Percentiles rank a stretch among this genome's conserved stretches.
Conservation (phyloP, 192 early-diverging fungal genomes). For the Backusella liffmaniae region DNA sequence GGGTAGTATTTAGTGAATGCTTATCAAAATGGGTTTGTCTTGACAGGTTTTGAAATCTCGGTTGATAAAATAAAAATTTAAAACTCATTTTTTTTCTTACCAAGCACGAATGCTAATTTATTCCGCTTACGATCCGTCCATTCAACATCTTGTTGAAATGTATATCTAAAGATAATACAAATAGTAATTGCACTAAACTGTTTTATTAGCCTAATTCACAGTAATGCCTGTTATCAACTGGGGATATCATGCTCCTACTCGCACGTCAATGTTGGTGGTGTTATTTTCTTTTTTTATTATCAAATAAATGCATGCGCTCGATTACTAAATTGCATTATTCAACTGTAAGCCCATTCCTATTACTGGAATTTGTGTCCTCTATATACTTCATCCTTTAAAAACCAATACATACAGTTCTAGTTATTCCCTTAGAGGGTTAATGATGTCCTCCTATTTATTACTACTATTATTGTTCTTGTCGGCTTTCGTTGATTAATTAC, state of each 20-base stretch:
- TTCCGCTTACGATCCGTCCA: not conserved
- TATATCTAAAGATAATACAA: not conserved
- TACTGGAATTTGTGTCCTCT: too few relatives aligned
- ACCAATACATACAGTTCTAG: too few relatives aligned
- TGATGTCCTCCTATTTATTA: too few relatives aligned
- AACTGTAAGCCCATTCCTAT: too few relatives aligned
- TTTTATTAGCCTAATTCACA: not conserved
- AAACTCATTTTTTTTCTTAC: constrained; percentile 1
- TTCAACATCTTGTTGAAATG: not conserved
- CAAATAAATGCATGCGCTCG: too few relatives aligned
- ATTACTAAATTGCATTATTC: too few relatives aligned
- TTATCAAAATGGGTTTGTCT: not conserved
- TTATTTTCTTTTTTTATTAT: too few relatives aligned
- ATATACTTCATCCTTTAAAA: too few relatives aligned
- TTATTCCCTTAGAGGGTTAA: too few relatives aligned
- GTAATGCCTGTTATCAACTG: not conserved
- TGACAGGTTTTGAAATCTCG: constrained; percentile 4
- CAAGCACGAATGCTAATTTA: not conserved
- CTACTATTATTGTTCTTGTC: too few relatives aligned
- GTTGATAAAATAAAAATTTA: not conserved
- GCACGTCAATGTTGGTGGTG: too few relatives aligned
- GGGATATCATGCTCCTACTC: not conserved
- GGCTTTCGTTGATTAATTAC: too few relatives aligned
- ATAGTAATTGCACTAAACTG: not conserved
- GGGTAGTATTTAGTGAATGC: not conserved